These are phyloP conservation scores for Herpetospermum pedunculosum DNA, from an alignment of 306 rosid species.

Conservation along the genomic window DNA sequence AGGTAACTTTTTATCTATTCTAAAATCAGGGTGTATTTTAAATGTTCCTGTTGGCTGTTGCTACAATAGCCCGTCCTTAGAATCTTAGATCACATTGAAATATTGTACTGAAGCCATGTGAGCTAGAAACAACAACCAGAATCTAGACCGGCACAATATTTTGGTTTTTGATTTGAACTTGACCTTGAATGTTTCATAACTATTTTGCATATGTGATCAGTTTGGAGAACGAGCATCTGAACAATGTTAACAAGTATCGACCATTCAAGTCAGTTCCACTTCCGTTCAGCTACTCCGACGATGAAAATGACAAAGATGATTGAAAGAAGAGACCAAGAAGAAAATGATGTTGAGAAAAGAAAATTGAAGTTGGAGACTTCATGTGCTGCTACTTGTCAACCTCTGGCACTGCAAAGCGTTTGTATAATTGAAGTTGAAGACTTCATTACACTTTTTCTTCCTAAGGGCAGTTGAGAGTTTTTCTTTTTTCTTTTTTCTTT, in stretches of 20 bases:
- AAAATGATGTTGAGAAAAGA: not conserved
- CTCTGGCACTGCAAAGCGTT: not conserved
- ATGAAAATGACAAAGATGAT: constrained; percentile 27
- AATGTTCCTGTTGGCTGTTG: not conserved
- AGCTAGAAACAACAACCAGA: no score
- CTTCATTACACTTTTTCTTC: not conserved
- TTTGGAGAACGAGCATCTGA: constrained; percentile 70
- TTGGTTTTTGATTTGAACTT: not conserved
- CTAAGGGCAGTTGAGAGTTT: not conserved
- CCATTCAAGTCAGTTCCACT: constrained; percentile 65
- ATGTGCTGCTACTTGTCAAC: not conserved
- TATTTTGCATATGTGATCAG: constrained; percentile 13
- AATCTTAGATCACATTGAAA: not conserved
- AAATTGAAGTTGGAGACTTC: not conserved
- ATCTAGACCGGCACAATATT: no score
- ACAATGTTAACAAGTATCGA: constrained; percentile 65
- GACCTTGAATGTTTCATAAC: not conserved
- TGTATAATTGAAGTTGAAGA: not conserved
- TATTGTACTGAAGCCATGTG: not conserved
- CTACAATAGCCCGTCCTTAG: not conserved
- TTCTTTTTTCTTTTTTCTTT: not conserved
- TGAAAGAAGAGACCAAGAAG: constrained; percentile 4
- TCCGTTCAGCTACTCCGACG: constrained; percentile 59
- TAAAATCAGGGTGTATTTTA: not conserved
- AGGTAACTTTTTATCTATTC: constrained; percentile 19